Evolutionary conservation across 805 yeast genomes (phyloP).

Genomic region (Candida pseudoglaebosa): DNA sequence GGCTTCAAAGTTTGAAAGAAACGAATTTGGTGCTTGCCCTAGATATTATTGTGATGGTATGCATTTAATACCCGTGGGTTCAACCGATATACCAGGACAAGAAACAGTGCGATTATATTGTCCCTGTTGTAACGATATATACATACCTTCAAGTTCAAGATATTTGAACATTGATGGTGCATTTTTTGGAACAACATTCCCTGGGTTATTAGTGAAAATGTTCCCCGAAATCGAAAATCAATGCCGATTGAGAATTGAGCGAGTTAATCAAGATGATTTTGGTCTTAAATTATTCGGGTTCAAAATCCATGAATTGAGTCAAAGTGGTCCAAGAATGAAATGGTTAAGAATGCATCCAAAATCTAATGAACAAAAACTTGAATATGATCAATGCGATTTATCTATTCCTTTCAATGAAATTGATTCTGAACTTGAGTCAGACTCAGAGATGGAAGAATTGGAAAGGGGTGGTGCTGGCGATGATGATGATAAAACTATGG

Average conservation of each 20-base stretch:
- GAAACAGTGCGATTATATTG: slow-evolving; percentile 92
- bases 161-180: slow-evolving; percentile 93
- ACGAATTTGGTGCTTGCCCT: slow-evolving; percentile 90
- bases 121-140: slow-evolving; percentile 90
- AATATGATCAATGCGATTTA: slow-evolving; percentile 62
- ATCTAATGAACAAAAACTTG: slow-evolving; percentile 56
- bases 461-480: slow-evolving; percentile 12
- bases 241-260: slow-evolving; percentile 51
- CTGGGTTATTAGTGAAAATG: slow-evolving; percentile 86
- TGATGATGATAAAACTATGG: slow-evolving; percentile 40
- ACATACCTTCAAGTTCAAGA: slow-evolving; percentile 82
- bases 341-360: slow-evolving; percentile 86
- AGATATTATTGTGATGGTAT: slow-evolving; percentile 85
- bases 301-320: slow-evolving; percentile 66
- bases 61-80: slow-evolving; percentile 87
- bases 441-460: slow-evolving; percentile 23
- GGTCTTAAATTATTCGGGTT: slow-evolving; percentile 87
- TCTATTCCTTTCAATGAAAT: slow-evolving; percentile 41
- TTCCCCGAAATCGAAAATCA: slow-evolving; percentile 87
- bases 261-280: slow-evolving; percentile 49
- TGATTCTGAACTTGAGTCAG: slow-evolving; percentile 22
- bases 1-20: slow-evolving; percentile 91
- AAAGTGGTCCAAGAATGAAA: slow-evolving; percentile 89
- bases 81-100: slow-evolving; percentile 84
- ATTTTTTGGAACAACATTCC: slow-evolving; percentile 92